Percentiles rank a stretch among this genome's conserved stretches.
Evolutionary conservation across 2,329 filamentous ascomycete genomes (phyloP).

Genomic region (Penicillium fuscoglaucum): DNA sequence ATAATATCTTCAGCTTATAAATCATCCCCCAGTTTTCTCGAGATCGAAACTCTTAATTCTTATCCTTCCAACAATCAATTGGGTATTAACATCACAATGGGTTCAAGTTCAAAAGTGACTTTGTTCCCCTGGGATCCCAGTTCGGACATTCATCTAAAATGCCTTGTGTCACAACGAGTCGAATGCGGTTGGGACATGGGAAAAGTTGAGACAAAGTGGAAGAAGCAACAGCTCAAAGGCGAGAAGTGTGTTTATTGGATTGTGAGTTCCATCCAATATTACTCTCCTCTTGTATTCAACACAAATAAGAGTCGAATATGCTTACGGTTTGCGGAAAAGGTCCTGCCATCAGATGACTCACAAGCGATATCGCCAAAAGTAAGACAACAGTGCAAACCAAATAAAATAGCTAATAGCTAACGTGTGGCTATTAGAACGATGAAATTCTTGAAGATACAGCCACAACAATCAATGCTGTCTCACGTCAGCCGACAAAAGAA

Average conservation of each 20-base stretch:
- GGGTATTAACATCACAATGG: constrained; percentile 4
- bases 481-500: constrained; percentile 13
- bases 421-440: background rate
- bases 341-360: constrained; percentile 11
- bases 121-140: constrained; percentile 24
- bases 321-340: constrained; percentile 3
- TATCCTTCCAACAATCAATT: background rate
- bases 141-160: constrained; percentile 13
- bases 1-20: background rate
- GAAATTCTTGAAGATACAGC: constrained; percentile 19
- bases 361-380: background rate
- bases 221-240: constrained; percentile 16
- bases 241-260: constrained; percentile 27
- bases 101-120: background rate
- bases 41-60: background rate
- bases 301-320: background rate
- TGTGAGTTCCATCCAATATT: constrained; percentile 9
- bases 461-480: constrained; percentile 15
- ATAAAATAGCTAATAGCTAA: background rate
- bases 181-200: constrained; percentile 24
- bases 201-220: constrained; percentile 20
- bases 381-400: background rate
- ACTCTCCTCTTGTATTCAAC: background rate
- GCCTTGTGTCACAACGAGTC: constrained; percentile 19
- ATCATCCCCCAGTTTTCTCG: background rate